These are phyloP conservation scores for Fusarium devonianum DNA, from an alignment of 2,329 filamentous ascomycete species.

Conservation along the genomic window DNA sequence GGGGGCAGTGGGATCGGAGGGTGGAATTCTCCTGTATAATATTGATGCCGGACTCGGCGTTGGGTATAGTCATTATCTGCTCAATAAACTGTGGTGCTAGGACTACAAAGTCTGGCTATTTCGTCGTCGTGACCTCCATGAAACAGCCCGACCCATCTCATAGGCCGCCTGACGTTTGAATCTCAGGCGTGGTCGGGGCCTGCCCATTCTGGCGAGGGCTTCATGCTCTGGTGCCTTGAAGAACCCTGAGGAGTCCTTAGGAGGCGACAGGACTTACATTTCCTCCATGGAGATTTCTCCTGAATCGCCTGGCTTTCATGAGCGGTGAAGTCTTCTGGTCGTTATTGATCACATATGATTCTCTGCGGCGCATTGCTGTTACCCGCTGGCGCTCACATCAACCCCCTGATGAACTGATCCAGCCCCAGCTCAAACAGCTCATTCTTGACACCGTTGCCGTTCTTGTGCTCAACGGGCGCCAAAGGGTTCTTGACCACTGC, in stretches of 20 bases:
- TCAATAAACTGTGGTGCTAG: too few species aligned
- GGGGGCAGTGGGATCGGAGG: too few species aligned
- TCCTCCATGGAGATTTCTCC: neutral
- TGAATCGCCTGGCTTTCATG: neutral
- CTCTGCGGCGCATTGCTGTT: constrained; percentile 9
- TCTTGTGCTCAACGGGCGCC: constrained; percentile 72
- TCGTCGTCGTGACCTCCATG: too few species aligned
- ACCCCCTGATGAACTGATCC: constrained; percentile 77
- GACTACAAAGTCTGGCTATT: too few species aligned
- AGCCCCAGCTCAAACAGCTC: constrained; percentile 75
- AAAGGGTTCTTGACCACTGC: constrained; percentile 75
- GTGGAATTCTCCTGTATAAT: constrained; percentile 28
- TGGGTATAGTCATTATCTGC: constrained; percentile 31
- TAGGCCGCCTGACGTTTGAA: too few species aligned
- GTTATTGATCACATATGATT: constrained; percentile 3
- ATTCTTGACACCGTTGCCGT: constrained; percentile 73
- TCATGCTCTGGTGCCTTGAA: too few species aligned
- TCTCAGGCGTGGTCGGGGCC: too few species aligned
- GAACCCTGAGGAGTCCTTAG: too few species aligned
- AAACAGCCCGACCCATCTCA: too few species aligned
- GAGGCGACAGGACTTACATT: too few species aligned
- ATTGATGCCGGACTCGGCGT: constrained; percentile 35
- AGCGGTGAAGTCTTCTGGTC: too few species aligned
- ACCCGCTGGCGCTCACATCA: constrained; percentile 55
- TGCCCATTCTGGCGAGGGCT: too few species aligned